phyloP scores from a whole-genome alignment of 1,139 yeast species.

The Candida tropicalis region DNA sequence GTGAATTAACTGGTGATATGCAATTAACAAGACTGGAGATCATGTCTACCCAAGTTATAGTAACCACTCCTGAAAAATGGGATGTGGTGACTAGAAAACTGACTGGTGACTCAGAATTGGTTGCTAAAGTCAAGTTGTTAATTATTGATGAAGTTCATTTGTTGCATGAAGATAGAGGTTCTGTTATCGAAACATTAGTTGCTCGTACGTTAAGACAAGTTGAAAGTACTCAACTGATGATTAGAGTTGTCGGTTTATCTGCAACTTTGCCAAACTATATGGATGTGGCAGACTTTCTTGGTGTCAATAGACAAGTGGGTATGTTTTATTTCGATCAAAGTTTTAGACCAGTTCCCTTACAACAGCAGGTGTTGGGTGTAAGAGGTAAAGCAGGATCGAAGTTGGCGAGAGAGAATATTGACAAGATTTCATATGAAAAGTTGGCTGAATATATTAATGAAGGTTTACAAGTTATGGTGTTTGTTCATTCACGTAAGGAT shows the following conservation, averaged over 20 bases:
- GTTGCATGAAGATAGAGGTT: constrained; percentile 96
- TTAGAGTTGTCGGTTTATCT: constrained; percentile 92
- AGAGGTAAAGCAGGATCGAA: constrained; percentile 74
- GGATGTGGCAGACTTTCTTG: constrained; percentile 94
- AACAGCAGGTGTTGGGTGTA: constrained; percentile 87
- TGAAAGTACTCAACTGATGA: constrained; percentile 91
- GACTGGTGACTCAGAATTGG: constrained; percentile 82
- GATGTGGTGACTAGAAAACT: constrained; percentile 95
- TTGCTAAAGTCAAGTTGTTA: constrained; percentile 78
- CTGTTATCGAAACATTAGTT: constrained; percentile 93
- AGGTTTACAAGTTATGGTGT: constrained; percentile 94
- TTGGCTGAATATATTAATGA: constrained; percentile 63
- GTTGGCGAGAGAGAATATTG: constrained; percentile 76
- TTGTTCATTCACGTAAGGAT: constrained; percentile 94
- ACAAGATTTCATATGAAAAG: constrained; percentile 76
- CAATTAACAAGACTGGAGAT: constrained; percentile 86
- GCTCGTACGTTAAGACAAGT: constrained; percentile 95
- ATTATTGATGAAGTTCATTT: constrained; percentile 97
- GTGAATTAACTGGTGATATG: constrained; percentile 97
- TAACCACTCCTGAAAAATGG: constrained; percentile 99
- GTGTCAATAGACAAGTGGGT: constrained; percentile 87
- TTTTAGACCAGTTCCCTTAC: constrained; percentile 91
- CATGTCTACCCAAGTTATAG: constrained; percentile 82
- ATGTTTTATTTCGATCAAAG: constrained; percentile 93
- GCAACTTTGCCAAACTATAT: constrained; percentile 93